Conservation (phyloP, 257 asterid species). For the Ehretia macrophylla region DNA sequence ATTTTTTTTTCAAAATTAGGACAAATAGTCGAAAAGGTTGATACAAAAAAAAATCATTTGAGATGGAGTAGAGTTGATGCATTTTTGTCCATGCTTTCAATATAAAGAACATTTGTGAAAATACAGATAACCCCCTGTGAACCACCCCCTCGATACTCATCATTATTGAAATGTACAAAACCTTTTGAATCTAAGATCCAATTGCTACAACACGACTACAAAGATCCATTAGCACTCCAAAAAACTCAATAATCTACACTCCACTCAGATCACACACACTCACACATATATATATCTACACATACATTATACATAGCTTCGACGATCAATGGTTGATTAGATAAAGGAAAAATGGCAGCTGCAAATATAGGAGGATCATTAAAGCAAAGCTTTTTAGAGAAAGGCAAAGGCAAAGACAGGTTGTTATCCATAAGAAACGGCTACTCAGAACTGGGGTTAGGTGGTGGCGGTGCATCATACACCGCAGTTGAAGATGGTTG, state of each 20-base stretch:
- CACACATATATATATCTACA: neutral
- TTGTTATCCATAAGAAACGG: slow-evolving; percentile 36
- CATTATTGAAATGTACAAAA: too few relatives aligned
- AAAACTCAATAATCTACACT: neutral
- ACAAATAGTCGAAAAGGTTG: too few relatives aligned
- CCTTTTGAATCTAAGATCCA: slow-evolving; percentile 5
- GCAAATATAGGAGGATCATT: slow-evolving; percentile 42
- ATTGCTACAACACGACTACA: neutral
- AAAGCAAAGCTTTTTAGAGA: slow-evolving; percentile 59
- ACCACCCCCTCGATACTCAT: too few relatives aligned
- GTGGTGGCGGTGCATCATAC: slow-evolving; percentile 19
- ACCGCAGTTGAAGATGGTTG: slow-evolving; percentile 21
- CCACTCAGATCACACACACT: neutral
- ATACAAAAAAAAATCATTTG: too few relatives aligned
- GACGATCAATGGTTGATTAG: neutral
- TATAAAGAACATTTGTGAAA: too few relatives aligned
- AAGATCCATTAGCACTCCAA: neutral
- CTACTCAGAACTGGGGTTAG: slow-evolving; percentile 39
- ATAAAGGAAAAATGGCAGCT: slow-evolving; percentile 38
- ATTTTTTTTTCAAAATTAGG: too few relatives aligned
- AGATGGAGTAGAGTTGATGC: too few relatives aligned
- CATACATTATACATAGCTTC: too few relatives aligned
- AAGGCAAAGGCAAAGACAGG: slow-evolving; percentile 50
- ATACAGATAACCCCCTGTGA: too few relatives aligned
- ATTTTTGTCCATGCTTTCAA: too few relatives aligned